Evolutionary conservation across 2,329 filamentous ascomycete genomes (phyloP).

Genomic region (Colletotrichum lentis): DNA sequence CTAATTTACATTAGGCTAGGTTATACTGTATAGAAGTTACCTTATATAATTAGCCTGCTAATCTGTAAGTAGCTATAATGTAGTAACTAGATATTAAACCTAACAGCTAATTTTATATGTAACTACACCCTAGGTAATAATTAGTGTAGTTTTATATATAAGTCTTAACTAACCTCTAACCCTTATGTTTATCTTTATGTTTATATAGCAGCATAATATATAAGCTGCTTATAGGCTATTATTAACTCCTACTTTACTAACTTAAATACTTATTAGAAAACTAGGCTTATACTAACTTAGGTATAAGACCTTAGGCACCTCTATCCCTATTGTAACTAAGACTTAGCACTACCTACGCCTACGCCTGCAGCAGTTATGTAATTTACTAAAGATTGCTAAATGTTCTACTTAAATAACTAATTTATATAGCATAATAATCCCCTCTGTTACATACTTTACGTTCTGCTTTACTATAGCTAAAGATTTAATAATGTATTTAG

Average conservation of each 20-base stretch:
- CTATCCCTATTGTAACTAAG: background rate
- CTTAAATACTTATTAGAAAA: too few relatives aligned
- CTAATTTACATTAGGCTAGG: background rate
- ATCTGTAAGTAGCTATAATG: constrained; percentile 4
- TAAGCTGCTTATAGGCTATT: too few relatives aligned
- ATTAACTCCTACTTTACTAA: background rate
- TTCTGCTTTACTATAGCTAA: background rate
- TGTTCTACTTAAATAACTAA: background rate
- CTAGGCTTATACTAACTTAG: too few relatives aligned
- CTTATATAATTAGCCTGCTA: background rate
- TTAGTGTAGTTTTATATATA: background rate
- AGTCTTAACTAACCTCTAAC: background rate
- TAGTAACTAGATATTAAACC: background rate
- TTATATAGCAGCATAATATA: too few relatives aligned
- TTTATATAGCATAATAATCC: constrained; percentile 2
- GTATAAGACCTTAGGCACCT: background rate
- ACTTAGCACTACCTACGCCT: background rate
- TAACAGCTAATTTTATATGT: background rate
- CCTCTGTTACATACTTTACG: constrained; percentile 7
- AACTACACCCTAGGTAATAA: background rate
- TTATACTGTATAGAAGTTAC: background rate
- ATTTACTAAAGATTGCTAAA: background rate
- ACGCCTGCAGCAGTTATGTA: too few relatives aligned
- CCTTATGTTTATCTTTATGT: too few relatives aligned
- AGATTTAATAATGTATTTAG: constrained; percentile 1